A percentile compares a stretch with the other conserved stretches of the same genome.
Conservation (phyloP, 139 green algal species). For the Pleodorina starrii region DNA sequence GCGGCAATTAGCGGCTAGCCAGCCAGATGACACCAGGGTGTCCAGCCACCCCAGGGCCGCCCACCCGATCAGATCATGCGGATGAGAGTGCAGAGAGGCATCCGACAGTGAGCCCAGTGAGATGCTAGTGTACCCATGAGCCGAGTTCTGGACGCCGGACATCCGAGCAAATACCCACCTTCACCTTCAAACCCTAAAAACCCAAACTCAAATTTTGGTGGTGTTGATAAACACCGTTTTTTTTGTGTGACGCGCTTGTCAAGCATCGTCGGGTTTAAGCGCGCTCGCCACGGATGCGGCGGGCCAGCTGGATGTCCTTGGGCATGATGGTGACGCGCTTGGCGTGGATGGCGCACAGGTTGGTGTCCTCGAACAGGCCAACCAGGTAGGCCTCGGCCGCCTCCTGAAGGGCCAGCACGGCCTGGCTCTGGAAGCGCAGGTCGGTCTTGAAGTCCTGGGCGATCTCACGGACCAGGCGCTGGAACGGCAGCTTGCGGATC, state of each 20-base stretch:
- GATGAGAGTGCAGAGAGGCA: no score
- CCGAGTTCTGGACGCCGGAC: no score
- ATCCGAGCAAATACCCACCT: no score
- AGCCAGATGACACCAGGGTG: no score
- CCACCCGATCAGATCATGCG: no score
- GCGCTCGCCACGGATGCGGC: conserved; percentile 92
- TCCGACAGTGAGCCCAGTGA: no score
- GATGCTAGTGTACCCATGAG: no score
- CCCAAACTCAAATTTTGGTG: not conserved
- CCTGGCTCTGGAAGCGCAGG: conserved; percentile 96
- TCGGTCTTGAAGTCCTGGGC: conserved; percentile 99
- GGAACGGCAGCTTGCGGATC: conserved; percentile 98
- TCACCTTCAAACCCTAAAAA: no score
- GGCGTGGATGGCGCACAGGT: conserved; percentile 92
- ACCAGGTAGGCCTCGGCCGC: conserved; percentile 99
- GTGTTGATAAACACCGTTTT: conserved; percentile 9
- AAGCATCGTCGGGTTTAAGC: no score
- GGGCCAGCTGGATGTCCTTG: conserved; percentile 97
- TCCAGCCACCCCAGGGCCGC: no score
- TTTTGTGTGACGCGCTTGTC: no score
- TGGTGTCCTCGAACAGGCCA: conserved; percentile 97
- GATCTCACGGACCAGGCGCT: conserved; percentile 97
- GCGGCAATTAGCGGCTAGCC: no score
- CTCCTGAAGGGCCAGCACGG: conserved; percentile 97
- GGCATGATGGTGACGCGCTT: conserved; percentile 97